A percentile compares a stretch with the other conserved stretches of the same genome.
Conservation (phyloP, 2,329 filamentous ascomycete species). For the Cercospora sp. region DNA sequence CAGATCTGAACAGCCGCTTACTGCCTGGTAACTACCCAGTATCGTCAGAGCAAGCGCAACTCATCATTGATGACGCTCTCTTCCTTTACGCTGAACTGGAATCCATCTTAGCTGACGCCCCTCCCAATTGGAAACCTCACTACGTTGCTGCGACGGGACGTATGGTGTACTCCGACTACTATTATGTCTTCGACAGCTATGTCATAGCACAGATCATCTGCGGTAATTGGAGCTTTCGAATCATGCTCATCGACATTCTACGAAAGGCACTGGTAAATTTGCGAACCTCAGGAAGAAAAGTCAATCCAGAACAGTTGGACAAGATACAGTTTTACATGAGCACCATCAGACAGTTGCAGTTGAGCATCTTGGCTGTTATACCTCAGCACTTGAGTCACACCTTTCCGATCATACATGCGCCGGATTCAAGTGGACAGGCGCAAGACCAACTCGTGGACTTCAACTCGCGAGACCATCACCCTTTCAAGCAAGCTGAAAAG, state of each 20-base stretch:
- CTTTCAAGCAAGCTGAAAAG: slow-evolving; percentile 14
- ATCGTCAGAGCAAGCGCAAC: slow-evolving; percentile 8
- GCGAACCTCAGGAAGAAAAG: slow-evolving; percentile 1
- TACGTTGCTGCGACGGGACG: slow-evolving; percentile 14
- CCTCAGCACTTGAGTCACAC: slow-evolving; percentile 17
- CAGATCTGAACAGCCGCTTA: slow-evolving; percentile 20
- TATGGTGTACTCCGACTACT: slow-evolving; percentile 20
- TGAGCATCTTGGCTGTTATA: slow-evolving; percentile 18
- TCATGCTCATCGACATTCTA: slow-evolving; percentile 21
- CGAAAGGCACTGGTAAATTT: slow-evolving; percentile 17
- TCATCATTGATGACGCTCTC: slow-evolving; percentile 13
- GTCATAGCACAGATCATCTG: slow-evolving; percentile 21
- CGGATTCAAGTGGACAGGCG: neutral
- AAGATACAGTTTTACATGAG: slow-evolving; percentile 12
- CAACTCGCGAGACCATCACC: slow-evolving; percentile 15
- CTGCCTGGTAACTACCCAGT: slow-evolving; percentile 21
- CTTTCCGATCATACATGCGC: slow-evolving; percentile 13
- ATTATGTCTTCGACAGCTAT: slow-evolving; percentile 22
- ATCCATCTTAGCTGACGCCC: slow-evolving; percentile 17
- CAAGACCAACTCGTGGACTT: slow-evolving; percentile 10
- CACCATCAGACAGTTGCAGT: slow-evolving; percentile 15
- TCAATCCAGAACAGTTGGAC: slow-evolving; percentile 10
- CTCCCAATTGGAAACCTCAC: slow-evolving; percentile 17
- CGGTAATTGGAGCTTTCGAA: slow-evolving; percentile 20
- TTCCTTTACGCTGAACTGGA: slow-evolving; percentile 19